Evolutionary conservation across 163 green algal genomes (phyloP).

Genomic region (Prototheca wickerhamii): DNA sequence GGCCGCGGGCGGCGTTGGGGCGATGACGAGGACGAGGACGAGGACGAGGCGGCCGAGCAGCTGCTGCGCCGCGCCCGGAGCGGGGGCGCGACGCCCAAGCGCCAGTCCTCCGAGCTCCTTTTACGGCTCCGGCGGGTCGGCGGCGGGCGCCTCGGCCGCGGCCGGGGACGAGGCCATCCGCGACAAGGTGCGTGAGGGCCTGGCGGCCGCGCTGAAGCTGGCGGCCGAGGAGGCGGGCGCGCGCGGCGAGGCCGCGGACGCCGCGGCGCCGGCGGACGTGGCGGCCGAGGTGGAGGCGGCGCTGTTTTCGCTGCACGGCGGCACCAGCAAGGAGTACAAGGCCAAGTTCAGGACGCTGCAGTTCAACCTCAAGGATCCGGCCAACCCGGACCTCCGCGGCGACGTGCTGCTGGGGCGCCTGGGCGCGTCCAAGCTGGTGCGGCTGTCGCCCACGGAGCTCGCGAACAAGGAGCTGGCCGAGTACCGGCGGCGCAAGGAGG

Average conservation of each 20-base stretch:
- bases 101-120: not conserved
- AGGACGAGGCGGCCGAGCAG: conserved; percentile 1
- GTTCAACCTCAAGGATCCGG: conserved; percentile 83
- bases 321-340: conserved; percentile 73
- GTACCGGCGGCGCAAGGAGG: conserved; percentile 54
- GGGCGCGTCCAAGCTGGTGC: conserved; percentile 42
- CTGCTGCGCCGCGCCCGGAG: not conserved
- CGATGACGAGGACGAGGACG: conserved; percentile 15
- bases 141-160: not conserved
- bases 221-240: conserved; percentile 21
- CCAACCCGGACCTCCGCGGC: conserved; percentile 68
- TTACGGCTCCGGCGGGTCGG: not conserved
- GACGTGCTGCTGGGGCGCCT: conserved; percentile 55
- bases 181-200: conserved; percentile 23
- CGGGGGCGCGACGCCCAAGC: not conserved
- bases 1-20: not conserved
- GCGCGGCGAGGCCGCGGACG: not conserved
- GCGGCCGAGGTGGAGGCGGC: conserved; percentile 17
- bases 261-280: not conserved
- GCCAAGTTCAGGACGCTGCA: conserved; percentile 57
- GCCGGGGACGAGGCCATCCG: conserved; percentile 22
- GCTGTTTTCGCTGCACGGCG: conserved; percentile 23
- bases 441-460: conserved; percentile 52
- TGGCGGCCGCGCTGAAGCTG: conserved; percentile 31
- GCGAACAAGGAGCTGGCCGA: conserved; percentile 61